These are phyloP conservation scores for Xanthoconium stramineum DNA, from an alignment of 768 basidiomycete genomes.

Conservation along the genomic window DNA sequence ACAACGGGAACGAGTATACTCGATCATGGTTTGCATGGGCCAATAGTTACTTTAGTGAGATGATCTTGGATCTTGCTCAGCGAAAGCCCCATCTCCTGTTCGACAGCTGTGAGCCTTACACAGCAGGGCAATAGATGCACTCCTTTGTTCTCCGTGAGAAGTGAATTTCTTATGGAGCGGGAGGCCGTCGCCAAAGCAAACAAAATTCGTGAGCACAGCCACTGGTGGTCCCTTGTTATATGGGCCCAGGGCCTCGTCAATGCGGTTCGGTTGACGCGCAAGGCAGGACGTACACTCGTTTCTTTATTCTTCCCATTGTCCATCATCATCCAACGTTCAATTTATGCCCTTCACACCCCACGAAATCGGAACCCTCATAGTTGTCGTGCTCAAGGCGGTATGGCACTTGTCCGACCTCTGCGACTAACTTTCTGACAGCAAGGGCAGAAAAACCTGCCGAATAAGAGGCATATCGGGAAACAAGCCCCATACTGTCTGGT, in stretches of 20 bases:
- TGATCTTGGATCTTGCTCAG: conserved; percentile 72
- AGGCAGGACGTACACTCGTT: conserved; percentile 15
- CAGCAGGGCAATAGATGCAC: conserved; percentile 41
- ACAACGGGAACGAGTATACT: conserved; percentile 54
- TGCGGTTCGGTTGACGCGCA: conserved; percentile 16
- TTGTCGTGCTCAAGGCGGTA: conserved; percentile 92
- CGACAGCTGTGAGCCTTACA: conserved; percentile 52
- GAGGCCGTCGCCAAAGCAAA: neutral
- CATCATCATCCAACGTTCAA: conserved; percentile 3
- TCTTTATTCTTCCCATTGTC: conserved; percentile 2
- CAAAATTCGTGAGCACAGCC: conserved; percentile 16
- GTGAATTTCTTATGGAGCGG: neutral
- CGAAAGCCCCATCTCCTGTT: conserved; percentile 71
- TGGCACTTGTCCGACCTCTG: conserved; percentile 31
- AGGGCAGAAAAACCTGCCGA: conserved; percentile 78
- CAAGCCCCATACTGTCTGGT: conserved; percentile 95
- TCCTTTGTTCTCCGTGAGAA: neutral
- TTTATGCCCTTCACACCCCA: conserved; percentile 59
- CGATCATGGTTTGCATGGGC: conserved; percentile 83
- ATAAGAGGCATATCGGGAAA: conserved; percentile 91
- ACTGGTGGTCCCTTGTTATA: conserved; percentile 10
- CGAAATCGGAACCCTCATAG: conserved; percentile 91
- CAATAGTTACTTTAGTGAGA: conserved; percentile 81
- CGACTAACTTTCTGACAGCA: conserved; percentile 17
- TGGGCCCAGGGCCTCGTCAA: conserved; percentile 3